Base-by-base conservation (phyloP, 2,329 filamentous ascomycete genomes). In the Helotiales sp. region DNA sequence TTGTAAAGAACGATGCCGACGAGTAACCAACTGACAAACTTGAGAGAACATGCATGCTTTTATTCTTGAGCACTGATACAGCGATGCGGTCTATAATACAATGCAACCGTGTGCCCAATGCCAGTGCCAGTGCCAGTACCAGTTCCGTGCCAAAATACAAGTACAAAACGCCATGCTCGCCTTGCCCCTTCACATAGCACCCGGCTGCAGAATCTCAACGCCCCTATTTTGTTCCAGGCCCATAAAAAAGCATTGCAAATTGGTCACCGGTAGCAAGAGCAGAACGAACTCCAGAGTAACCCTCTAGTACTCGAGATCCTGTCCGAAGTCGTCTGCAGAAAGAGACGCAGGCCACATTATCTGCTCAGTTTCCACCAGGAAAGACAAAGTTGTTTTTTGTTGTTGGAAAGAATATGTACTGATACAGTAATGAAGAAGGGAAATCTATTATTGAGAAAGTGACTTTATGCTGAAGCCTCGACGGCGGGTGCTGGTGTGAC, bases 81-180 rank as follows among this genome's bases (percentile, higher is more conserved):
- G 30, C 58, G 17, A 66, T 69, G 61, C 30, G 32, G 24, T 34
- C 40, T 70, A 65, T 70, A 30, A 55, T 70, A 70, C 65, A 70
- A 64, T 69, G 63, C 20, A n/a, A 15, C 13, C 47, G 22, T 24
- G 20, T 26, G 26, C 22, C 49, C 59, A 28, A 24, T 17, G 37
- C 28, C 20, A 10, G 8, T 57, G 47, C 30, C 15, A 11, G 30
- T 34, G 43, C 58, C 11, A 54, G 43, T 43, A 59, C 55, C n/a
- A 24, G 13, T 20, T 45, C 40, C 40, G 40, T 45, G 17, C 40
- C 40, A 45, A n/a, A 45, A 20, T n/a, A n/a, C 40, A 22, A 57
- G 17, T 15, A 7, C 26, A 60, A 30, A 67, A 67, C 65, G 65
- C 65, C 65, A 54, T 32, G 3, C 45, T 52, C 45, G 50, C 50